These are phyloP conservation scores for Avena insularis DNA, from an alignment of 176 grass and related monocot genomes.

Conservation along the genomic window DNA sequence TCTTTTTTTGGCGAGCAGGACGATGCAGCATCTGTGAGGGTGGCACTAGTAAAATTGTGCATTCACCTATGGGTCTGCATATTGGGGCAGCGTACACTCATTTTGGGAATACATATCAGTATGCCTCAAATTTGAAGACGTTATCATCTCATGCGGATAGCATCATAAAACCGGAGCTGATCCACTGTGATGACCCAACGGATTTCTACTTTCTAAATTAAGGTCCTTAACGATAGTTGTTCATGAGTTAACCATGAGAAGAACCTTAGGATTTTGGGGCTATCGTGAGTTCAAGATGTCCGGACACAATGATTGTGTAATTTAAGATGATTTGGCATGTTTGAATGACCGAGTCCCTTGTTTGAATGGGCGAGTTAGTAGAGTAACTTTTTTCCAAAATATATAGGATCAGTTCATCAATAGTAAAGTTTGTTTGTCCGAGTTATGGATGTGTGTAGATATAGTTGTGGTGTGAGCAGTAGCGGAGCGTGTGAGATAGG, in stretches of 20 bases:
- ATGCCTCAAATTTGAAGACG: not conserved
- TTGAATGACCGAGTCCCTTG: no score
- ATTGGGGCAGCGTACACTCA: not conserved
- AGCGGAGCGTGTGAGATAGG: no score
- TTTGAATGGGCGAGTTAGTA: no score
- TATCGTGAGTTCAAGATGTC: no score
- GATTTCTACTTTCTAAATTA: not conserved
- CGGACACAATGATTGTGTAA: no score
- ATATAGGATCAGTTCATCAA: no score
- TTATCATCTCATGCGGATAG: not conserved
- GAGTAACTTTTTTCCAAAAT: no score
- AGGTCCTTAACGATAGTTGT: not conserved
- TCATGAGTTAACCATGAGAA: not conserved
- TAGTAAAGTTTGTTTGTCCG: no score
- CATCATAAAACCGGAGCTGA: not conserved
- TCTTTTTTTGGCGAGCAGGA: not conserved
- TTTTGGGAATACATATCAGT: not conserved
- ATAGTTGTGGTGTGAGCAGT: no score
- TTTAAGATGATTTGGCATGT: no score
- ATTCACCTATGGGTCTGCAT: not conserved
- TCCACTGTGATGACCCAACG: not conserved
- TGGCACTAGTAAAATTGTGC: not conserved
- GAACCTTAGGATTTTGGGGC: not conserved
- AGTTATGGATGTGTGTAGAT: no score
- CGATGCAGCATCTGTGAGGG: not conserved